These are phyloP conservation scores for Candida ulmi DNA, from an alignment of 805 yeast genomes.

Conservation along the genomic window DNA sequence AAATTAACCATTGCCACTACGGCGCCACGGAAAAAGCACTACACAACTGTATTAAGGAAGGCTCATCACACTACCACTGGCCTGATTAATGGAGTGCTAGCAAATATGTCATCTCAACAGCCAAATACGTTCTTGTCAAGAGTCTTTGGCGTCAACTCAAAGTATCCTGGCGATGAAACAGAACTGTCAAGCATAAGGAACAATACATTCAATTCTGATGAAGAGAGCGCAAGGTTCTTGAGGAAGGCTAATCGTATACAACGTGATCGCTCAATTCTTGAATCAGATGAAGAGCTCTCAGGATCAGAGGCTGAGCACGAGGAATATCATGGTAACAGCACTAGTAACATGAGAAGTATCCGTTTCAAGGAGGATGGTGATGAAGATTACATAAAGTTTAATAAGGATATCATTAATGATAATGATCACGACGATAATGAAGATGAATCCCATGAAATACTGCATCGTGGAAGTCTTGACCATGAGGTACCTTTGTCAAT, in stretches of 20 bases:
- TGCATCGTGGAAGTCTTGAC: no score
- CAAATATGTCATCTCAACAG: slow-evolving; percentile 13
- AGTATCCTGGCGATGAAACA: slow-evolving; percentile 16
- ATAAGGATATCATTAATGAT: no score
- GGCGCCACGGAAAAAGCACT: neutral
- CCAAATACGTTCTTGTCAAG: slow-evolving; percentile 56
- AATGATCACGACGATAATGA: no score
- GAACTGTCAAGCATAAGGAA: slow-evolving; percentile 16
- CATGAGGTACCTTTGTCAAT: slow-evolving; percentile 14
- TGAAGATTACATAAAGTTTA: slow-evolving; percentile 16
- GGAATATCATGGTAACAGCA: neutral
- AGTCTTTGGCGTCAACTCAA: slow-evolving; percentile 47
- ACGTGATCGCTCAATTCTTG: slow-evolving; percentile 17
- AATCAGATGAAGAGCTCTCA: slow-evolving; percentile 18
- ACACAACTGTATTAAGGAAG: no score
- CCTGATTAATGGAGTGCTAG: no score
- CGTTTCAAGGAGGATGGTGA: slow-evolving; percentile 23
- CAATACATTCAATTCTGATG: slow-evolving; percentile 8
- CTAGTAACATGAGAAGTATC: neutral
- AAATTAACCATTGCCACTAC: neutral
- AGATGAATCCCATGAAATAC: no score
- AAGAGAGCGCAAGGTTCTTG: slow-evolving; percentile 4
- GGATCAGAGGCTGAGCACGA: slow-evolving; percentile 13
- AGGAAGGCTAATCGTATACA: neutral
- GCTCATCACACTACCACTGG: no score